Base-by-base conservation (phyloP, 1,284 basidiomycete genomes). In the Porodaedalea pini region DNA sequence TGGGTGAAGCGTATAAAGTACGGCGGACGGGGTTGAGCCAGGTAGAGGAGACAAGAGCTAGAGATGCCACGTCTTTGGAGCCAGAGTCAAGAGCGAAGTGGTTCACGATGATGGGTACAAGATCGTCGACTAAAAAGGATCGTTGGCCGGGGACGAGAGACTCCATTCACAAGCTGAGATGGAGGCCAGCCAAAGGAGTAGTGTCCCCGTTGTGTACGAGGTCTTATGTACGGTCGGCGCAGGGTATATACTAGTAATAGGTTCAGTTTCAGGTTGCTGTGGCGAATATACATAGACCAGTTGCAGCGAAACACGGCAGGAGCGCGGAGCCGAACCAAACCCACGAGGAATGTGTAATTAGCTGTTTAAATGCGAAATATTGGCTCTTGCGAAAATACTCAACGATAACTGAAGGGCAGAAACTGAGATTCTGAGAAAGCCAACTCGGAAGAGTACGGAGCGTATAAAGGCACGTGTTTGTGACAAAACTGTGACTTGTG, bases 21-120 rank as follows among this genome's bases (percentile, higher is more conserved):
- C 45, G 23, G 34, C 45, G 43, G n/a, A 29, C 32, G n/a, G 54
- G 44, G 8, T 8, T 39, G n/a, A 49, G 29, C 54, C 54, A 56
- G 13, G 45, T 6, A 39, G 21, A 39, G 32, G 54, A 56, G n/a
- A 56, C 44, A 11, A 47, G 54, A 19, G 54, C 43, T 13, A 56
- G 21, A 6, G 19, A 13, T 2, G 37, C 51, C n/a, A 36, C 15
- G n/a, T 31, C 27, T 31, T 31, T 36, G 29, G 25, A 36, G 37
- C 21, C 34, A 37, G 31, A 36, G 13, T 29, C 29, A 31, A 13
- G 4, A 39, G 54, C 39, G n/a, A 49, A 21, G 15, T 56, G 54
- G n/a, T 48, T 19, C 3, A 56, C 6, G 19, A 56, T 49, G 21
- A 27, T 47, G 8, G 54, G 54, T 23, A 56, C 39, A 4, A 56